A percentile compares a stretch with the other conserved stretches of the same genome.
Evolutionary conservation across 2,329 filamentous ascomycete genomes (phyloP).

Genomic region (Didymosphaeria variabile): DNA sequence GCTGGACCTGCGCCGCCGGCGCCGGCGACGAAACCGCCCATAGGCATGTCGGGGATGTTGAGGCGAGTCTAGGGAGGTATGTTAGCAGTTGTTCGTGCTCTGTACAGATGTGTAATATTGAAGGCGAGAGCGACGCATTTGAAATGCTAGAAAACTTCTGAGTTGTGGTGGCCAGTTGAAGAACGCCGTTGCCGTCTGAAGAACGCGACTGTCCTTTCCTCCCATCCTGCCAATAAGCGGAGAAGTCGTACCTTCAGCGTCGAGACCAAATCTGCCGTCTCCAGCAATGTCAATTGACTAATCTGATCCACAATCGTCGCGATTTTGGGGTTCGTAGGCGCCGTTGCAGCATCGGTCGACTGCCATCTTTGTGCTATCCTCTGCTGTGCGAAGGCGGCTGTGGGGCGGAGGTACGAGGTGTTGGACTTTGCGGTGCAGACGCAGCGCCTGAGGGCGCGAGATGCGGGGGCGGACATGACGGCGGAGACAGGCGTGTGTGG

Average conservation of each 20-base stretch:
- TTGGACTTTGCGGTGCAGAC: conserved; percentile 45
- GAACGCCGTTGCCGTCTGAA: neutral
- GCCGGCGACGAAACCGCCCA: conserved; percentile 85
- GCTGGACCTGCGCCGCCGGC: conserved; percentile 66
- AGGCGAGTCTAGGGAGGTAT: conserved; percentile 74
- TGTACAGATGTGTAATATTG: neutral
- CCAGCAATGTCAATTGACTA: conserved; percentile 94
- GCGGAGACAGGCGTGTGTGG: conserved; percentile 12
- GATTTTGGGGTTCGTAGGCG: conserved; percentile 85
- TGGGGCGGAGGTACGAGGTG: conserved; percentile 38
- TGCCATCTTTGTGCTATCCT: conserved; percentile 77
- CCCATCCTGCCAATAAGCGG: neutral
- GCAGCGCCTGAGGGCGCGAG: conserved; percentile 56
- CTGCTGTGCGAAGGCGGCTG: conserved; percentile 47
- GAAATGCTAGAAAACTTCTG: neutral
- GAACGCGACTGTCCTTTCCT: neutral
- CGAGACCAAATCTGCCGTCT: conserved; percentile 95
- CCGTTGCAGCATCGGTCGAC: conserved; percentile 77
- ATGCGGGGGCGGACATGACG: conserved; percentile 56
- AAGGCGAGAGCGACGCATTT: neutral
- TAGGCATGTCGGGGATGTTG: conserved; percentile 97
- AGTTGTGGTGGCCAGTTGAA: neutral
- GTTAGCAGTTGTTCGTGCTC: neutral
- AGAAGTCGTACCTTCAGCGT: conserved; percentile 80
- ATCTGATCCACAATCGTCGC: conserved; percentile 96